A percentile compares a stretch with the other conserved stretches of the same genome.
Evolutionary conservation across 495 filamentous ascomycete species (phyloP).

Genomic region (Cercophora scortea): DNA sequence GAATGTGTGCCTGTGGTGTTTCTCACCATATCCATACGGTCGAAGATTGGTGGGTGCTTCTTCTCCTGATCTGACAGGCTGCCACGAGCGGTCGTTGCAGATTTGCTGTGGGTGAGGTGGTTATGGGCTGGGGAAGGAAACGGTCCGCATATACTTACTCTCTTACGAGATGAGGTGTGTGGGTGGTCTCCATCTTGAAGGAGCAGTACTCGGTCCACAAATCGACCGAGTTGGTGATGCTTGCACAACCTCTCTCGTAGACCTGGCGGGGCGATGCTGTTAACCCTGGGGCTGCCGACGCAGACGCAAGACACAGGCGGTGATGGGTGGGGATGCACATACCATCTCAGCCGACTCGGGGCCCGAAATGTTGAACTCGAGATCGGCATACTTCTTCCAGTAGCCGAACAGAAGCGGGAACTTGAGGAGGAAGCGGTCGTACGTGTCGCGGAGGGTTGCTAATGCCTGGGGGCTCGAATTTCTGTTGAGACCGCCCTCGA

Average conservation of each 20-base stretch:
- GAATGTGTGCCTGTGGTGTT: conserved; percentile 39
- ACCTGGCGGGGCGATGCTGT: conserved; percentile 43
- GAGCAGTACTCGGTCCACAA: conserved; percentile 95
- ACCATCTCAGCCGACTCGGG: conserved; percentile 99
- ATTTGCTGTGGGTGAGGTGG: conserved; percentile 33
- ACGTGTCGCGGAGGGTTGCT: conserved; percentile 70
- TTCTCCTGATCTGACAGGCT: conserved; percentile 18
- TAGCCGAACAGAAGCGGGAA: conserved; percentile 96
- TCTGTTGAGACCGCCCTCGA: conserved; percentile 90
- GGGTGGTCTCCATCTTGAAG: conserved; percentile 95
- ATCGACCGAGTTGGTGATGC: conserved; percentile 87
- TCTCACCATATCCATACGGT: conserved; percentile 43
- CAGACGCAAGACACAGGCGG: background rate
- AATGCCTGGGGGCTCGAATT: conserved; percentile 96
- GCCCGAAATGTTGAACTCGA: conserved; percentile 93
- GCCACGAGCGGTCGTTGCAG: conserved; percentile 18
- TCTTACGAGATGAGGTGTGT: conserved; percentile 92
- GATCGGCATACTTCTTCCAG: conserved; percentile 99
- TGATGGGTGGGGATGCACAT: conserved; percentile 15
- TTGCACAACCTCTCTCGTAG: conserved; percentile 91
- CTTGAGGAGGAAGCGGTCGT: conserved; percentile 89
- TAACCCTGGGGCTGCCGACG: background rate
- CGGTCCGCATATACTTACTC: conserved; percentile 81
- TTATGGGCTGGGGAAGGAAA: conserved; percentile 56
- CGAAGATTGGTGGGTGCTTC: conserved; percentile 11